These are phyloP conservation scores for Arxiozyma slooffiae DNA, from an alignment of 1,139 yeast species.

Conservation along the genomic window DNA sequence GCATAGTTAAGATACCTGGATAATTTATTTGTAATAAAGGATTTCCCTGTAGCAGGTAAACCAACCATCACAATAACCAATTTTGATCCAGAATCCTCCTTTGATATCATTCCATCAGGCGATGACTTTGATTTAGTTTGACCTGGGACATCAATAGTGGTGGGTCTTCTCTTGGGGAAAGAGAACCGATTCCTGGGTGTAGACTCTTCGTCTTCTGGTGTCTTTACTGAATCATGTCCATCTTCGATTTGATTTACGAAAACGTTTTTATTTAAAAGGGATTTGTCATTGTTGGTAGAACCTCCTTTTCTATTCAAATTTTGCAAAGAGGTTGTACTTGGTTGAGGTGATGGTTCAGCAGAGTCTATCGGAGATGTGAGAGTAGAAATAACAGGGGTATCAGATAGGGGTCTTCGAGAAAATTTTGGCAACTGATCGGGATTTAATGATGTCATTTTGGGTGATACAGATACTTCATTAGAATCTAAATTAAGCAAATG, in stretches of 20 bases:
- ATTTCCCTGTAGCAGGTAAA: conserved; percentile 84
- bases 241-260: not conserved
- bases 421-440: conserved; percentile 39
- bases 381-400: conserved; percentile 54
- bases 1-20: conserved; percentile 85
- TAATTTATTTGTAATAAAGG: conserved; percentile 82
- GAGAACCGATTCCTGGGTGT: conserved; percentile 9
- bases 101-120: conserved; percentile 74
- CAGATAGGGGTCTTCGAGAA: conserved; percentile 60
- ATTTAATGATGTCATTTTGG: not conserved
- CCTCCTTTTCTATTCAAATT: conserved; percentile 1
- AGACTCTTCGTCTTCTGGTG: not conserved
- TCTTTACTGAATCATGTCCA: not conserved
- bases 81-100: conserved; percentile 63
- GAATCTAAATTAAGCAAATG: not conserved
- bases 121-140: conserved; percentile 73
- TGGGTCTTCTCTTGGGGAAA: conserved; percentile 40
- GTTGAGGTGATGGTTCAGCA: conserved; percentile 28
- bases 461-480: not conserved
- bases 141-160: conserved; percentile 88
- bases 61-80: conserved; percentile 93
- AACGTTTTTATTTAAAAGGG: not conserved
- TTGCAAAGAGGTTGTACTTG: conserved; percentile 10
- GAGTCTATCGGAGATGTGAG: conserved; percentile 42
- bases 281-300: not conserved